Evolutionary conservation across 345 rosid species (phyloP), one percentile per base, ranked within the genome.

Genomic region (Toxicodendron radicans): DNA sequence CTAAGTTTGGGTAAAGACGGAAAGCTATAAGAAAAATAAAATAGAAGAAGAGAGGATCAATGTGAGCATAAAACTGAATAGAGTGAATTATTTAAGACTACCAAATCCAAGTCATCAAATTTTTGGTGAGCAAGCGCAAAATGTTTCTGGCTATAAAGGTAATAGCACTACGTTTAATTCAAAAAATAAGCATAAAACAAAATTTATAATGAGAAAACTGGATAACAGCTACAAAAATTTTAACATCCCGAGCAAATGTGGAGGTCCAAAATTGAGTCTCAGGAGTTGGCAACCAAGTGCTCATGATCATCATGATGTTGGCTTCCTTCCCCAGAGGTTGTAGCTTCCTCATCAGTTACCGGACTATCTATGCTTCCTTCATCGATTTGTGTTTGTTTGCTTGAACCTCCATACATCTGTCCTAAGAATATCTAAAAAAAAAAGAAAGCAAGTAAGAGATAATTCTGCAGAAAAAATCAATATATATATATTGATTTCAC

Each of bases 211-310:
- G 35, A 23, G n/a, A 49, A 67, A 72, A 32, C 17, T 56, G 12
- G 10, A 51, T 46, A 48, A 46, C 32, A 48, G 35, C 70, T 21
- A 38, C 48, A 54, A 71, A 71, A 75, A 64, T 58, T 66, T 18
- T 27, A 53, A 54, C 24, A 71, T 30, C 9, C 21, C 61, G 64
- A 27, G 68, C 75, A 43, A 69, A 32, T 10, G 45, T 3, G 48
- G 27, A 64, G 43, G 45, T 79, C 64, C 17, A 72, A 38, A 68
- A 14, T 23, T 30, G 43, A 32, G 4, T 2, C 45, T 54, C 54
- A 85, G 46, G 87, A 85, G 75, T 80, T 82, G 73, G 85, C 87
- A 66, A 79, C 86, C 67, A 79, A 71, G 73, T 73, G 81, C 30
- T 82, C 82, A 66, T 78, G 83, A 77, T 61, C 82, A 68, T 80